phyloP scores from a whole-genome alignment of 129 eudicot species.

The Gnaphalium uliginosum region DNA sequence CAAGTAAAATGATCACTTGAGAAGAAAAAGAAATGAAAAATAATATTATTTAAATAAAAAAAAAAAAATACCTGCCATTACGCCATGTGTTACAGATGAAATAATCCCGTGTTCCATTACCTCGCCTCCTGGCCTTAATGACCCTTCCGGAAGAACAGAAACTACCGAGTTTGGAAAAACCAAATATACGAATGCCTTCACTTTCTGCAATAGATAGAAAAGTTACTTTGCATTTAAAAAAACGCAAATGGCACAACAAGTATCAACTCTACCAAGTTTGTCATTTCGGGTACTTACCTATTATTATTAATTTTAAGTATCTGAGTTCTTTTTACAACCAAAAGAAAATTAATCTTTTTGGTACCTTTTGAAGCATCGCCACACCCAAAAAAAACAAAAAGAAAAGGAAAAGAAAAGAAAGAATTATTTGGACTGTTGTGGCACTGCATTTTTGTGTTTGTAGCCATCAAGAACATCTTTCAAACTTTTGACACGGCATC shows the following conservation, averaged over 20 bases:
- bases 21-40: background rate
- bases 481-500: background rate
- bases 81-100: conserved; percentile 86
- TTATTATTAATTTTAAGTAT: background rate
- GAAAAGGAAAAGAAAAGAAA: background rate
- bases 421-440: background rate
- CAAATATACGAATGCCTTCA: conserved; percentile 75
- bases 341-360: background rate
- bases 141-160: conserved; percentile 57
- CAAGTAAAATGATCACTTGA: background rate
- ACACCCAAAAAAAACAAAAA: background rate
- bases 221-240: background rate
- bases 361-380: background rate
- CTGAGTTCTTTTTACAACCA: background rate
- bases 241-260: background rate
- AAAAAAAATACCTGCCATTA: conserved; percentile 63
- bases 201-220: conserved; percentile 49
- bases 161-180: conserved; percentile 64
- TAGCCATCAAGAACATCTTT: background rate
- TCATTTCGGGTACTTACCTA: background rate
- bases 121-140: conserved; percentile 39
- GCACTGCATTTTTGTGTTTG: background rate
- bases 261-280: background rate
- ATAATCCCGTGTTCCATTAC: conserved; percentile 64
- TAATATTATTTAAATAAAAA: background rate